Percentiles rank a stretch among this genome's conserved stretches.
Evolutionary conservation across 2,329 filamentous ascomycete species (phyloP).

Genomic region (Colletotrichum truncatum): DNA sequence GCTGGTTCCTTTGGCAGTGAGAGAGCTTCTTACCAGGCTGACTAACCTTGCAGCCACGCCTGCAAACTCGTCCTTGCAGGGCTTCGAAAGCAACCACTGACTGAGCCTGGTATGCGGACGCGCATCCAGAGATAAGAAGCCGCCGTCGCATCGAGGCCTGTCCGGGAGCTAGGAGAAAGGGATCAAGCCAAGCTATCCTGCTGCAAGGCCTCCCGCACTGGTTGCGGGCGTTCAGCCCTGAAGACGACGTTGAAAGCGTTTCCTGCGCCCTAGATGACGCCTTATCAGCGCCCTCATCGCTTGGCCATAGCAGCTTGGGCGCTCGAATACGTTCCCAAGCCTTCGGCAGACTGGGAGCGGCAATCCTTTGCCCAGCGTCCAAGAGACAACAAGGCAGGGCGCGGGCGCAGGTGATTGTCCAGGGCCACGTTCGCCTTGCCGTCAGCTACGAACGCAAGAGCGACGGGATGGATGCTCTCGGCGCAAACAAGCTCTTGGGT

Average conservation of each 20-base stretch:
- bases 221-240: conserved; percentile 28
- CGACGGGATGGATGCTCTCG: not conserved
- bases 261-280: not conserved
- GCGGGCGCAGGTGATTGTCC: not conserved
- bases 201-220: not conserved
- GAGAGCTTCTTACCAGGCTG: too few relatives aligned
- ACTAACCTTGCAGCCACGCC: not conserved
- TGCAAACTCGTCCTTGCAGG: not conserved
- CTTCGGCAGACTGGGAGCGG: conserved; percentile 12
- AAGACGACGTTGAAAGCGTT: not conserved
- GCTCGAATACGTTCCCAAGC: conserved; percentile 12
- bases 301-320: conserved; percentile 19
- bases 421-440: conserved; percentile 20
- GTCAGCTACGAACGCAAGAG: not conserved
- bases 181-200: conserved; percentile 3
- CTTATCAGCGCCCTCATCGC: conserved; percentile 18
- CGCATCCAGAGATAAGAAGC: conserved; percentile 22
- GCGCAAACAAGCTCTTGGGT: not conserved
- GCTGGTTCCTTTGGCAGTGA: too few relatives aligned
- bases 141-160: conserved; percentile 3
- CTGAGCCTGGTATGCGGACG: not conserved
- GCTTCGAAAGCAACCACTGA: not conserved
- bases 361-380: conserved; percentile 1
- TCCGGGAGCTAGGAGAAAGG: not conserved
- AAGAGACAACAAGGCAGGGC: not conserved